Conservation (phyloP, 192 early-diverging fungal genomes). For the Ramicandelaber brevisporus region DNA sequence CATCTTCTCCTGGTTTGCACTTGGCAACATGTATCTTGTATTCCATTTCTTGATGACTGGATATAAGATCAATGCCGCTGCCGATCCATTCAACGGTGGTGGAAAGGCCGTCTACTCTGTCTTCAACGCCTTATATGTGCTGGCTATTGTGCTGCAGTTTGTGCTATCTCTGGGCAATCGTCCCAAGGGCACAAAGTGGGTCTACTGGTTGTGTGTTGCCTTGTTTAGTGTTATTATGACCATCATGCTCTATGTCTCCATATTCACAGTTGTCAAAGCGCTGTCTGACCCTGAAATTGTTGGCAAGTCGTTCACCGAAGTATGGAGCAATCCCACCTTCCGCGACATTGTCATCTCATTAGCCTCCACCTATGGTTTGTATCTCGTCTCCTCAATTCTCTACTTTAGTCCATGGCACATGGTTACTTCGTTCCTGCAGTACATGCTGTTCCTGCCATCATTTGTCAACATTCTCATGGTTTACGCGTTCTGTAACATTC, state of each 20-base stretch:
- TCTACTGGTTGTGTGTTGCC: constrained; percentile 45
- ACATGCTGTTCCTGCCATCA: constrained; percentile 62
- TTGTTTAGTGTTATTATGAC: constrained; percentile 75
- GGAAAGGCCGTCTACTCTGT: constrained; percentile 33
- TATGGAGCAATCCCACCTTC: too few relatives aligned
- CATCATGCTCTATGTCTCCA: constrained; percentile 48
- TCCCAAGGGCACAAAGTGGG: constrained; percentile 66
- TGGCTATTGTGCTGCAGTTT: constrained; percentile 57
- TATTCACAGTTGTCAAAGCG: constrained; percentile 21
- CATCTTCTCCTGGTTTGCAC: constrained; percentile 74
- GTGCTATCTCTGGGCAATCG: constrained; percentile 85
- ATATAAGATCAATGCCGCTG: constrained; percentile 12
- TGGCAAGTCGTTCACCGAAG: too few relatives aligned
- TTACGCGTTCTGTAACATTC: constrained; percentile 83
- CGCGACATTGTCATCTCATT: constrained; percentile 60
- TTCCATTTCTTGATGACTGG: constrained; percentile 51
- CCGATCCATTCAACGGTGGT: constrained; percentile 29
- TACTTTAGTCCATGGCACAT: constrained; percentile 80
- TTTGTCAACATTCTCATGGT: constrained; percentile 84
- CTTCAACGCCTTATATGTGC: constrained; percentile 50
- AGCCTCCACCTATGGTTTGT: constrained; percentile 58
- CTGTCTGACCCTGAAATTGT: constrained; percentile 14
- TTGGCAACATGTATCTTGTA: constrained; percentile 74
- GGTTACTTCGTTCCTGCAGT: constrained; percentile 67
- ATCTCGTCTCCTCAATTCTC: constrained; percentile 48